Percentiles rank a stretch among this genome's conserved stretches.
These are phyloP conservation scores for Aureobasidium vineae DNA, from an alignment of 2,329 filamentous ascomycete species.

Conservation along the genomic window DNA sequence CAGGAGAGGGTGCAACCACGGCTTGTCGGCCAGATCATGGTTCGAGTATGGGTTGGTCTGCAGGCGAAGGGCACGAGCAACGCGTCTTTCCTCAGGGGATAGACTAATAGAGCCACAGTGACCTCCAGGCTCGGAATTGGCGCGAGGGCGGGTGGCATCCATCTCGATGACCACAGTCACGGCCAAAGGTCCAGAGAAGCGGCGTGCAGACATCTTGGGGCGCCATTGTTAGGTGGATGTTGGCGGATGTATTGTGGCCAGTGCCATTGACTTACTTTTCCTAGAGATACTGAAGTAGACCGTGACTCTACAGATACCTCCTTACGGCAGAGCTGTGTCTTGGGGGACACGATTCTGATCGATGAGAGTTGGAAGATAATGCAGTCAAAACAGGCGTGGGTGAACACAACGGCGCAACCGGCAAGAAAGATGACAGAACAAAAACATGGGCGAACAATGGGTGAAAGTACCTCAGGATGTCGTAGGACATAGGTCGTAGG, in stretches of 20 bases:
- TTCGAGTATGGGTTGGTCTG: background rate
- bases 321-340: background rate
- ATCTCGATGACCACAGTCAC: background rate
- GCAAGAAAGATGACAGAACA: background rate
- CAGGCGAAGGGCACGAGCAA: conserved; percentile 6
- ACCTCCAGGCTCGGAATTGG: conserved; percentile 7
- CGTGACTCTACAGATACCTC: conserved; percentile 1
- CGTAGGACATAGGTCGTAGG: background rate
- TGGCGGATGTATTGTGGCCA: background rate
- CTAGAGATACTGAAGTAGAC: background rate
- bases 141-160: background rate
- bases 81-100: background rate
- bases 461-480: background rate
- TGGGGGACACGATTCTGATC: background rate
- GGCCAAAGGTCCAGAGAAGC: conserved; percentile 11
- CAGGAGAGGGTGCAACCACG: conserved; percentile 1
- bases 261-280: conserved; percentile 1
- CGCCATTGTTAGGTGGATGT: background rate
- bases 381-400: background rate
- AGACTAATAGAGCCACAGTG: conserved; percentile 1
- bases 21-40: background rate
- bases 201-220: conserved; percentile 12
- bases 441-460: background rate
- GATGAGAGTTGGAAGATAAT: background rate
- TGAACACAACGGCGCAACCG: background rate